Conservation (phyloP, 1,284 basidiomycete species). For the Cystobasidium sp. region DNA sequence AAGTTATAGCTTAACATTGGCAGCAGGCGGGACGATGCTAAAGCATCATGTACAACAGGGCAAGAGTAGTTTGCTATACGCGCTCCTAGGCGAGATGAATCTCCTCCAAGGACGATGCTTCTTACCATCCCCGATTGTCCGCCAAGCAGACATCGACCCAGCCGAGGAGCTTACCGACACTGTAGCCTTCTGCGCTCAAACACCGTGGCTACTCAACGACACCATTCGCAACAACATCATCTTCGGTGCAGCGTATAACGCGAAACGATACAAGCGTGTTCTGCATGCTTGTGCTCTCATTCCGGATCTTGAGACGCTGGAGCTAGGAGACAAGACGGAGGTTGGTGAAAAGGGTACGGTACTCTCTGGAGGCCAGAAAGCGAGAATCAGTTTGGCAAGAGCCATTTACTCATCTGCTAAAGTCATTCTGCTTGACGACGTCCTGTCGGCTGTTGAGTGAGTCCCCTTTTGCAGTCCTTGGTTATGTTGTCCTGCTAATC, state of each 20-base stretch:
- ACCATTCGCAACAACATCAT: slow-evolving; percentile 80
- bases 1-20: background rate
- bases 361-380: slow-evolving; percentile 73
- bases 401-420: slow-evolving; percentile 58
- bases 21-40: background rate
- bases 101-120: slow-evolving; percentile 61
- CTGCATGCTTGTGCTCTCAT: slow-evolving; percentile 78
- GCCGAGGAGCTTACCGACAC: slow-evolving; percentile 69
- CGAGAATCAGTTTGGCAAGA: slow-evolving; percentile 56
- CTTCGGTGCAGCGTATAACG: slow-evolving; percentile 71
- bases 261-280: slow-evolving; percentile 71
- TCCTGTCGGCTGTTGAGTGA: slow-evolving; percentile 59
- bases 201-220: slow-evolving; percentile 77
- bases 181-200: slow-evolving; percentile 85
- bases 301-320: slow-evolving; percentile 73
- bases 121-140: slow-evolving; percentile 61
- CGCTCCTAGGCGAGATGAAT: slow-evolving; percentile 65
- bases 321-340: slow-evolving; percentile 79
- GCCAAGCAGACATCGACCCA: slow-evolving; percentile 56
- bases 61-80: slow-evolving; percentile 73
- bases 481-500: background rate
- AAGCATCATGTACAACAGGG: slow-evolving; percentile 57
- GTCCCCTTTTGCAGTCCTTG: background rate
- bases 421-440: slow-evolving; percentile 58
- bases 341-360: slow-evolving; percentile 72